Conservation (phyloP, 768 basidiomycete species). For the Exidia glandulosa region DNA sequence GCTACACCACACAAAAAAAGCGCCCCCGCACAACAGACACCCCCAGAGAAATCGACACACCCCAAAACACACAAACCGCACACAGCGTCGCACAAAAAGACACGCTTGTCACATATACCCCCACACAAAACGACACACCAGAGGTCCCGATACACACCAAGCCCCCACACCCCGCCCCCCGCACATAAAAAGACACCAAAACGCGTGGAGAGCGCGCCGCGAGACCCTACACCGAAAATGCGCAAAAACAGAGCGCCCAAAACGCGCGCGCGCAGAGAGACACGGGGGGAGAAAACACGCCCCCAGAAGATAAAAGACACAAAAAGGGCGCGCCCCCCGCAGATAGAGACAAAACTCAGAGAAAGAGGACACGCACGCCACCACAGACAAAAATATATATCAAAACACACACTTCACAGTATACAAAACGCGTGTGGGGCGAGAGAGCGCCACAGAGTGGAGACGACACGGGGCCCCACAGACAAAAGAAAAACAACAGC, state of each 20-base stretch:
- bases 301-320: slow-evolving; percentile 38
- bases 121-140: no score
- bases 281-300: slow-evolving; percentile 68
- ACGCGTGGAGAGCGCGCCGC: slow-evolving; percentile 5
- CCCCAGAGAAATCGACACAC: no score
- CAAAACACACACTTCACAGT: slow-evolving; percentile 52
- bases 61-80: no score
- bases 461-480: slow-evolving; percentile 13
- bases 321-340: slow-evolving; percentile 50
- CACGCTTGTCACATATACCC: no score
- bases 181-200: no score
- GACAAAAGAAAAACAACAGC: slow-evolving; percentile 22
- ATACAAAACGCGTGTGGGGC: slow-evolving; percentile 40
- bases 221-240: slow-evolving; percentile 43
- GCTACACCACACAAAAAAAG: no score
- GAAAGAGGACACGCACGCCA: background rate
- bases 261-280: slow-evolving; percentile 62
- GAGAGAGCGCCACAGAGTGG: slow-evolving; percentile 44
- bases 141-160: no score
- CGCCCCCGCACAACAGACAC: no score
- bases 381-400: background rate
- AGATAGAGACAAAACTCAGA: slow-evolving; percentile 58
- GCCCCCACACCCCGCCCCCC: no score
- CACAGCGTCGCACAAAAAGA: no score
- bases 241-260: slow-evolving; percentile 78